Conservation (phyloP, 257 asterid species). For the Eustoma russellianum region DNA sequence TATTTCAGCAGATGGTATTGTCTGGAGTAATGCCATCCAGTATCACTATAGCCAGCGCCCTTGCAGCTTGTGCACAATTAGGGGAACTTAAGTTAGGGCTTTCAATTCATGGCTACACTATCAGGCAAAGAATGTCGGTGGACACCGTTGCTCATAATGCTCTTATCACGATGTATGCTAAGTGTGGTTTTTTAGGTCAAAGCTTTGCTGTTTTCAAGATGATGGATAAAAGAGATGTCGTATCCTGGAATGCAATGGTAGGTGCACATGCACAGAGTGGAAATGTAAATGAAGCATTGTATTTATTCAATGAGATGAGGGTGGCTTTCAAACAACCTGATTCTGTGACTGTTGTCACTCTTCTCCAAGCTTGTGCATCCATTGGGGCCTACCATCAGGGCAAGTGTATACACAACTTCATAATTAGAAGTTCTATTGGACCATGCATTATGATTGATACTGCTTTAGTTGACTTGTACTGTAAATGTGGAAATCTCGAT, state of each 20-base stretch:
- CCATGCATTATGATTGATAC: slow-evolving; percentile 58
- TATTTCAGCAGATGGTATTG: slow-evolving; percentile 46
- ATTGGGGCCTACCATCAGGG: slow-evolving; percentile 81
- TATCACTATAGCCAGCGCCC: slow-evolving; percentile 56
- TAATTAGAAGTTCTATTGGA: slow-evolving; percentile 43
- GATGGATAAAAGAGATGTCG: slow-evolving; percentile 59
- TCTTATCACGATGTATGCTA: slow-evolving; percentile 68
- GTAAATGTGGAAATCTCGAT: slow-evolving; percentile 66
- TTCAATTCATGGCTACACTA: slow-evolving; percentile 53
- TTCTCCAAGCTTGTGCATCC: slow-evolving; percentile 80
- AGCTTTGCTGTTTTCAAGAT: slow-evolving; percentile 41
- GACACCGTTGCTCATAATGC: slow-evolving; percentile 56
- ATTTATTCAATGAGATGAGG: slow-evolving; percentile 61
- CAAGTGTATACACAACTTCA: slow-evolving; percentile 65
- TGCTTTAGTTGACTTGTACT: slow-evolving; percentile 80
- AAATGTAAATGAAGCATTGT: slow-evolving; percentile 35
- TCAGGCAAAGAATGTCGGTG: slow-evolving; percentile 39
- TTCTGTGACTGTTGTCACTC: slow-evolving; percentile 55
- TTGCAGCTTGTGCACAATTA: slow-evolving; percentile 77
- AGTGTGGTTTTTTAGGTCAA: slow-evolving; percentile 55
- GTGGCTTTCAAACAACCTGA: slow-evolving; percentile 42
- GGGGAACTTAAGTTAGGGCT: slow-evolving; percentile 47
- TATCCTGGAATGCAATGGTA: slow-evolving; percentile 82
- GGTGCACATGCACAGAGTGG: slow-evolving; percentile 62
- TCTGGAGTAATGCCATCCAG: slow-evolving; percentile 41